phyloP scores from a whole-genome alignment of 2,329 filamentous ascomycete species.

The Neoscytalidium dimidiatum region DNA sequence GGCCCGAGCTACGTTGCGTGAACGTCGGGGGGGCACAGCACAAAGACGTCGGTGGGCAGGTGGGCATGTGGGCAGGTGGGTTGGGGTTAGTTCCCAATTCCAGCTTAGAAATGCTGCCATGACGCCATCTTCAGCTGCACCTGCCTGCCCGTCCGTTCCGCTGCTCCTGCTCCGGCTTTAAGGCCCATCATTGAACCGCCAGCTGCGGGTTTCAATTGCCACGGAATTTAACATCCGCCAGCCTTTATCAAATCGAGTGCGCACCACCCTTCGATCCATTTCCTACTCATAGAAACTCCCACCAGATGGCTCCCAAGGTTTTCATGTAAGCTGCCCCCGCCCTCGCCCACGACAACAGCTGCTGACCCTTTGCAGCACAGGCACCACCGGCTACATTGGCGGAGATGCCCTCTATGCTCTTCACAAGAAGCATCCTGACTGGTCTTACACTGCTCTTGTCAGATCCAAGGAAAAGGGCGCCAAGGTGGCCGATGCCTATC shows the following conservation, averaged over 20 bases:
- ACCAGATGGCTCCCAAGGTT: constrained; percentile 1
- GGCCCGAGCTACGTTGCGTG: no score
- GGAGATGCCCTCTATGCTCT: constrained; percentile 18
- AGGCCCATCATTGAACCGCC: not conserved
- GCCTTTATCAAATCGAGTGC: no score
- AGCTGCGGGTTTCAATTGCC: no score
- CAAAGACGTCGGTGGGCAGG: not conserved
- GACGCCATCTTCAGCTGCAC: no score
- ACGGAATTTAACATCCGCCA: no score
- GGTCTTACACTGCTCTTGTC: constrained; percentile 12
- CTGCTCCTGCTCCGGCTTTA: no score
- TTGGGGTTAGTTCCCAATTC: not conserved
- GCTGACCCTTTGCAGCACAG: not conserved
- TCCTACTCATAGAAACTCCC: no score
- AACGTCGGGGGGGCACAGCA: no score
- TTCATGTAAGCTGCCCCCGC: not conserved
- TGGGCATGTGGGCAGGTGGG: not conserved
- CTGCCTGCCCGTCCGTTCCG: not conserved
- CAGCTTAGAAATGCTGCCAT: not conserved
- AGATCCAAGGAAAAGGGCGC: not conserved
- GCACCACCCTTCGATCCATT: no score
- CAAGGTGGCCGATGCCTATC: not conserved
- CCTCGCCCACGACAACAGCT: not conserved
- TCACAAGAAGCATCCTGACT: constrained; percentile 5
- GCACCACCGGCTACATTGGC: constrained; percentile 19